Conservation (phyloP, 2,329 filamentous ascomycete genomes). For the Calonectria pauciramosa region DNA sequence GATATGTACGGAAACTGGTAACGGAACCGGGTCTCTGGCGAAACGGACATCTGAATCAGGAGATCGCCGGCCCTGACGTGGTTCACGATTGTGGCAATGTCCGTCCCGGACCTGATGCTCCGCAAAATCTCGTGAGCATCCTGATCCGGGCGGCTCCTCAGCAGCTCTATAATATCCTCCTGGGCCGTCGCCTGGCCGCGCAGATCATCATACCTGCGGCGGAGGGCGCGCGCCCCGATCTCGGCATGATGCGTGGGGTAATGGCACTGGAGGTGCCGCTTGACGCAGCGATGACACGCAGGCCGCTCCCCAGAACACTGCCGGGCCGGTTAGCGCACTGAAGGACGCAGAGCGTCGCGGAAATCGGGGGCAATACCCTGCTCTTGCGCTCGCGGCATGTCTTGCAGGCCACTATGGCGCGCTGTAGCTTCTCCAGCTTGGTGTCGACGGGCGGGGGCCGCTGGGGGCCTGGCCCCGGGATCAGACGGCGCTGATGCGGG, state of each 20-base stretch:
- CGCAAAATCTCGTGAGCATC: conserved; percentile 52
- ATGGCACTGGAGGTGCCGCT: conserved; percentile 28
- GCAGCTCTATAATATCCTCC: conserved; percentile 35
- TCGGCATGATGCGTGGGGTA: conserved; percentile 40
- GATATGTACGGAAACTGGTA: conserved; percentile 55
- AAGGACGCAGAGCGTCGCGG: neutral
- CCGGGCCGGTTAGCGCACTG: neutral
- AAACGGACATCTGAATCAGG: conserved; percentile 54
- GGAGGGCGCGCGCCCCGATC: conserved; percentile 36
- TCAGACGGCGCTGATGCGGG: neutral
- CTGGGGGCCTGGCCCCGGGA: neutral
- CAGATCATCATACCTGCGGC: neutral
- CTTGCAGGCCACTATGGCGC: neutral
- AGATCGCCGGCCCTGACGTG: conserved; percentile 53
- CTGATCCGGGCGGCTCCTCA: conserved; percentile 37
- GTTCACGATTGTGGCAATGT: conserved; percentile 48
- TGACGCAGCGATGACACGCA: conserved; percentile 38
- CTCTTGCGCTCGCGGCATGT: neutral
- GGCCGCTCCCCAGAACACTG: conserved; percentile 48
- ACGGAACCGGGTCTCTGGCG: conserved; percentile 54
- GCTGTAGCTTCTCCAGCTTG: neutral
- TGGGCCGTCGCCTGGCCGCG: conserved; percentile 6
- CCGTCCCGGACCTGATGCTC: conserved; percentile 52
- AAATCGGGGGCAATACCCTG: neutral
- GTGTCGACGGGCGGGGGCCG: neutral